Percentiles rank a stretch among this genome's conserved stretches.
These are phyloP conservation scores for Wickerhamiella kurtzmanii DNA, from an alignment of 805 yeast genomes.

Conservation along the genomic window DNA sequence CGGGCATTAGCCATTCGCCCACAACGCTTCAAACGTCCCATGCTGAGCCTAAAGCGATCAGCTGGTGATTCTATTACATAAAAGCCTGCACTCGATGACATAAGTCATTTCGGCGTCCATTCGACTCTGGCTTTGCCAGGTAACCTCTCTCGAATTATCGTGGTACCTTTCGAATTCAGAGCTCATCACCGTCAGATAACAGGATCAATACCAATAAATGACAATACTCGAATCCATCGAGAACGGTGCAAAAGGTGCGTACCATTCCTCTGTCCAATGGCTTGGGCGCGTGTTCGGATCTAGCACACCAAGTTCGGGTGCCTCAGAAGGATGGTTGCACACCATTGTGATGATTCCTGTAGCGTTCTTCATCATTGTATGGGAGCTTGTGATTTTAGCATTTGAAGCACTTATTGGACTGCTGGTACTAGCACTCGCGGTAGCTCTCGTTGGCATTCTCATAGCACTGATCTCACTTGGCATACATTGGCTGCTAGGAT, in stretches of 20 bases:
- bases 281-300: background rate
- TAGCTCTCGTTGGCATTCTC: background rate
- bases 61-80: too few relatives aligned
- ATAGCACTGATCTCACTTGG: background rate
- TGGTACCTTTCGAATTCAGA: too few relatives aligned
- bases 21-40: too few relatives aligned
- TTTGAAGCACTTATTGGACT: background rate
- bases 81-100: too few relatives aligned
- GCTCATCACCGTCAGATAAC: background rate
- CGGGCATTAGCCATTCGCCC: too few relatives aligned
- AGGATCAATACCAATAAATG: background rate
- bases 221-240: background rate
- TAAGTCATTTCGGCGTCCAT: too few relatives aligned
- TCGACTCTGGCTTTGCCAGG: too few relatives aligned
- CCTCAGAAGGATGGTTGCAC: background rate
- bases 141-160: too few relatives aligned
- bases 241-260: background rate
- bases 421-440: background rate
- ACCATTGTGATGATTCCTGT: background rate
- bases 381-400: background rate
- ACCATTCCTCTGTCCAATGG: background rate
- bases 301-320: background rate
- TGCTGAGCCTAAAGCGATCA: too few relatives aligned
- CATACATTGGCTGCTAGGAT: background rate
- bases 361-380: background rate